Conservation (phyloP, 225 moss, liverwort and hornwort species). For the Antitrichia curtipendula region DNA sequence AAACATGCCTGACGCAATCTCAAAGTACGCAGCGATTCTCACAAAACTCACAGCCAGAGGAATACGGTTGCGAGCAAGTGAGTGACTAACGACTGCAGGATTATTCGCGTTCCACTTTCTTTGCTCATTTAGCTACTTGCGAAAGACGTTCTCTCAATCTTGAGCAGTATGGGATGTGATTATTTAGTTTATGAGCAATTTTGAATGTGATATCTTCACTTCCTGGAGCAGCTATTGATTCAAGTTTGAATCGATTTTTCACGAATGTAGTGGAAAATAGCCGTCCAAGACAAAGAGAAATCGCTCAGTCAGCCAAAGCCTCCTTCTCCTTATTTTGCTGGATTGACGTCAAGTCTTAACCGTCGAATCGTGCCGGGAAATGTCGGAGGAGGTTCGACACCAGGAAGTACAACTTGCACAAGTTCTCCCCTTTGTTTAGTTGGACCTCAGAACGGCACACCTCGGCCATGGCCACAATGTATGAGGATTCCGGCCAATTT, state of each 20-base stretch:
- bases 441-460: constrained; percentile 30
- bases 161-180: neutral
- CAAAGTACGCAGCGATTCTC: constrained; percentile 33
- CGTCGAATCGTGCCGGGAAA: constrained; percentile 11
- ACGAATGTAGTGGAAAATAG: constrained; percentile 20
- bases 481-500: neutral
- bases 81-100: neutral
- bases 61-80: constrained; percentile 27
- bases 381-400: constrained; percentile 14
- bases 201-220: neutral
- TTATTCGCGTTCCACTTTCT: neutral
- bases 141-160: neutral
- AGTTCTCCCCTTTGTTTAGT: constrained; percentile 21
- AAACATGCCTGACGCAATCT: constrained; percentile 35
- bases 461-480: constrained; percentile 53
- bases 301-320: constrained; percentile 24
- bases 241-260: neutral
- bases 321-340: constrained; percentile 31
- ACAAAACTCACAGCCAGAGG: constrained; percentile 39
- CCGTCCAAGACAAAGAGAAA: constrained; percentile 15
- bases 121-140: neutral
- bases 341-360: constrained; percentile 16
- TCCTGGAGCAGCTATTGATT: neutral
- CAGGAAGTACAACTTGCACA: constrained; percentile 13
- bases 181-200: neutral